Percentiles rank a stretch among this genome's conserved stretches.
These are phyloP conservation scores for Hypoxylon lienhwacheense DNA, from an alignment of 495 filamentous ascomycete genomes.

Conservation along the genomic window DNA sequence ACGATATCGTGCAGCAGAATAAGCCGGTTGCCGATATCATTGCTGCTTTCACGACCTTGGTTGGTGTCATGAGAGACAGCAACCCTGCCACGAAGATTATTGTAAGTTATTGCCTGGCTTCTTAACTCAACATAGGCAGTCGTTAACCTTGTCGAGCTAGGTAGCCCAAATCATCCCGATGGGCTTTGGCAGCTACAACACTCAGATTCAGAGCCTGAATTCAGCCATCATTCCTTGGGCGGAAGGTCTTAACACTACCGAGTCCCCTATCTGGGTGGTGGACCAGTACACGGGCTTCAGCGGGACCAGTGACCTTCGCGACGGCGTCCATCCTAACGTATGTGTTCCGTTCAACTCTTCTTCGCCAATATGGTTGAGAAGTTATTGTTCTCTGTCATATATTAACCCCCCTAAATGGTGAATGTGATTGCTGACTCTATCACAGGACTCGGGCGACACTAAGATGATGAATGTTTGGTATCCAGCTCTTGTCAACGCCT, in stretches of 20 bases:
- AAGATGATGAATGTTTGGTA: constrained; percentile 53
- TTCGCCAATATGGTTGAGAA: too few relatives aligned
- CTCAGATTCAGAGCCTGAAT: constrained; percentile 49
- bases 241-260: constrained; percentile 46
- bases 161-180: constrained; percentile 59
- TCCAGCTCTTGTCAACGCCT: constrained; percentile 48
- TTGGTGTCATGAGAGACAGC: constrained; percentile 48
- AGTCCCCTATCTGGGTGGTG: constrained; percentile 55
- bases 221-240: constrained; percentile 53
- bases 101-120: constrained; percentile 37
- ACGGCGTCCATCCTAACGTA: constrained; percentile 54
- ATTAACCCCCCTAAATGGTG: too few relatives aligned
- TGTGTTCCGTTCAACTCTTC: not conserved
- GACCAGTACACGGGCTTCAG: constrained; percentile 54
- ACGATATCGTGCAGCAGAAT: constrained; percentile 53
- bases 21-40: constrained; percentile 48
- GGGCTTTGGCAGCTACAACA: constrained; percentile 41
- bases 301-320: constrained; percentile 42
- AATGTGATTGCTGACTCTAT: not conserved
- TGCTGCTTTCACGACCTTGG: constrained; percentile 50
- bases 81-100: constrained; percentile 57
- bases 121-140: not conserved
- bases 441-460: constrained; percentile 41
- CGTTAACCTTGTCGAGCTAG: constrained; percentile 33
- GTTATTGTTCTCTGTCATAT: too few relatives aligned